Base-by-base conservation (phyloP, 2,329 filamentous ascomycete species). In the Colletotrichum tropicicola region DNA sequence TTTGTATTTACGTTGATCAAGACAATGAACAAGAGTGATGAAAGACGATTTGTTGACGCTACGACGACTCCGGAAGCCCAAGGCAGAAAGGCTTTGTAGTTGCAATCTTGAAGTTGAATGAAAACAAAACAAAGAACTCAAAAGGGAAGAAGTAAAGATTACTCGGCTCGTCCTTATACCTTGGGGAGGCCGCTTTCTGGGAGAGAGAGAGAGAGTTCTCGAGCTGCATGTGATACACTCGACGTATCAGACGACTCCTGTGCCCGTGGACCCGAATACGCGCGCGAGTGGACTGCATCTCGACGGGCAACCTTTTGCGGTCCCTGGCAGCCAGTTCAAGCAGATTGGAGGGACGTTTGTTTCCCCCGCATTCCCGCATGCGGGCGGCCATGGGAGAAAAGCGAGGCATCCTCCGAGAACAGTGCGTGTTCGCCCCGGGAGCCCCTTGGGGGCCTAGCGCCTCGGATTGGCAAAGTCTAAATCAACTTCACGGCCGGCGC, bases 161-260 rank as follows among this genome's bases (percentile, higher is more conserved):
- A n/a, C 43, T 53, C 30, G 49, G 43, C 43, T 32, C 25, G 44
- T 19, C 37, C 37, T 52, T 25, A 60, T 48, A 45, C 28, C n/a
- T 35, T 15, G 6, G 25, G 13, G 41, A 57, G 44, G 53, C 37
- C 27, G 28, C 43, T 58, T 21, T 37, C 25, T 12, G 23, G 41
- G 19, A 43, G 25, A 41, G 37, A 41, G 44, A n/a, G n/a, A n/a
- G n/a, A n/a, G n/a, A n/a, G n/a, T n/a, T n/a, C 4, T 41, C 21
- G 10, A 58, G 47, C 37, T 32, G 59, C 59, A 64, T 64, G 59
- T 66, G 64, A 66, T 47, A 59, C 59, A 53, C 27, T 59, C 44
- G 39, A 59, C 25, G 64, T 65, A 49, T 65, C 62, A 62, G 51
- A 62, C 30, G n/a, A 53, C 44, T 43, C 32, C 37, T 51, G 39